These are phyloP conservation scores for Fraxinus anomala DNA, from an alignment of 257 asterid genomes.

Conservation along the genomic window DNA sequence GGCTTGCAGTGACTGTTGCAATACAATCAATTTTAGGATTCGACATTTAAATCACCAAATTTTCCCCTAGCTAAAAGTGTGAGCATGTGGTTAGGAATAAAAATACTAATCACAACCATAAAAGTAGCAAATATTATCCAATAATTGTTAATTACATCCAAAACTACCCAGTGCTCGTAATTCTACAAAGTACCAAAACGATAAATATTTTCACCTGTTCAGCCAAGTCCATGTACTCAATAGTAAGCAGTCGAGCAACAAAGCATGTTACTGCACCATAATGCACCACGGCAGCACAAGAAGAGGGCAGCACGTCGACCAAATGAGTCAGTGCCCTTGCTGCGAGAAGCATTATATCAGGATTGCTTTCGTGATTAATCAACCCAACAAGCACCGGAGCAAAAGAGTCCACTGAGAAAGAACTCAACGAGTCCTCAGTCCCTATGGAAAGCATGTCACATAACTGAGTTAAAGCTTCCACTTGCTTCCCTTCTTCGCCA, in stretches of 20 bases:
- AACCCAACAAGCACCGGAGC: slow-evolving; percentile 97
- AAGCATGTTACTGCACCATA: slow-evolving; percentile 95
- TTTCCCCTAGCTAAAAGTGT: not conserved
- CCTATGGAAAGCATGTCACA: slow-evolving; percentile 96
- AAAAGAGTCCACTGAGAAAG: slow-evolving; percentile 92
- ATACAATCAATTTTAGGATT: slow-evolving; percentile 13
- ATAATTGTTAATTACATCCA: not conserved
- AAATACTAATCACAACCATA: not conserved
- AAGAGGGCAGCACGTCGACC: slow-evolving; percentile 96
- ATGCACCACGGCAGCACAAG: slow-evolving; percentile 97
- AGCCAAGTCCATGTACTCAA: slow-evolving; percentile 99
- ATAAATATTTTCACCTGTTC: slow-evolving; percentile 73
- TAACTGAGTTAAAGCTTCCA: slow-evolving; percentile 91
- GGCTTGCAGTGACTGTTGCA: slow-evolving; percentile 91
- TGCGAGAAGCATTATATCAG: slow-evolving; percentile 95
- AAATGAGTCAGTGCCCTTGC: slow-evolving; percentile 95
- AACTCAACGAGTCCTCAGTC: slow-evolving; percentile 89
- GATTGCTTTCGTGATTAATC: slow-evolving; percentile 85
- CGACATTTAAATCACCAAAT: slow-evolving; percentile 2
- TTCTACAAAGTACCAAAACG: slow-evolving; percentile 2
- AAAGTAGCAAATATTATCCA: not conserved
- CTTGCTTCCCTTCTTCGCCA: slow-evolving; percentile 97
- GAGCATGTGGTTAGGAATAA: not conserved
- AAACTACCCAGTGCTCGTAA: slow-evolving; percentile 7
- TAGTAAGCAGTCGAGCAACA: slow-evolving; percentile 88